Evolutionary conservation across 768 basidiomycete genomes (phyloP).

Genomic region (Tulasnella sp.): DNA sequence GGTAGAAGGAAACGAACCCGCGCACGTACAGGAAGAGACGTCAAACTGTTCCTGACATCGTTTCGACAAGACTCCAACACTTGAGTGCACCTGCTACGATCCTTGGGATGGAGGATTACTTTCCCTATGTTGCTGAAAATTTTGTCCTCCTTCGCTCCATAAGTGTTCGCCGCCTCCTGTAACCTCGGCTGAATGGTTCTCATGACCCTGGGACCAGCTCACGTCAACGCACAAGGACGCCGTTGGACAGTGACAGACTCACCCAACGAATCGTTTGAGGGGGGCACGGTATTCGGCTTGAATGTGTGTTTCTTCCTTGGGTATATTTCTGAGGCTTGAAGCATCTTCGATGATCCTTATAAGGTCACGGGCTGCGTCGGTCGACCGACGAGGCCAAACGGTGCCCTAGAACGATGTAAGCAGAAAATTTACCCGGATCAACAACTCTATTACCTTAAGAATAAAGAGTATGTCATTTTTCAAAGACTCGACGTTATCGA

Average conservation of each 20-base stretch:
- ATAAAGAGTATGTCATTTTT: not conserved
- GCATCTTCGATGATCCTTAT: not conserved
- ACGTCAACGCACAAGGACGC: not conserved
- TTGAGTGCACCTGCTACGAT: not conserved
- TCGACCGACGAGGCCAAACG: not conserved
- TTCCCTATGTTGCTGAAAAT: not conserved
- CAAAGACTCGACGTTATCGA: not conserved
- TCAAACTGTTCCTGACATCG: not conserved
- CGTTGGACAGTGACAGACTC: not conserved
- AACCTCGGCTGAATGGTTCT: not conserved
- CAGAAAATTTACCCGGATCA: not conserved
- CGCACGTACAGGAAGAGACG: not conserved
- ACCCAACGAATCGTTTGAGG: not conserved
- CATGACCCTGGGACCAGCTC: not conserved
- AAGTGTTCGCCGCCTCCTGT: not conserved
- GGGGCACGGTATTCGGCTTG: not conserved
- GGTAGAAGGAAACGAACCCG: not conserved
- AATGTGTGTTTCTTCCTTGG: not conserved
- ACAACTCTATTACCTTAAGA: not conserved
- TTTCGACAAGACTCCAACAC: not conserved
- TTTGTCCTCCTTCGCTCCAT: not conserved
- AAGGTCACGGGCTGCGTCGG: not conserved
- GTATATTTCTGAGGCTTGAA: not conserved
- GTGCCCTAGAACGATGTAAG: not conserved
- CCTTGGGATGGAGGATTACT: not conserved